Evolutionary conservation across 257 asterid genomes (phyloP).

Genomic region (Echites panduratus): DNA sequence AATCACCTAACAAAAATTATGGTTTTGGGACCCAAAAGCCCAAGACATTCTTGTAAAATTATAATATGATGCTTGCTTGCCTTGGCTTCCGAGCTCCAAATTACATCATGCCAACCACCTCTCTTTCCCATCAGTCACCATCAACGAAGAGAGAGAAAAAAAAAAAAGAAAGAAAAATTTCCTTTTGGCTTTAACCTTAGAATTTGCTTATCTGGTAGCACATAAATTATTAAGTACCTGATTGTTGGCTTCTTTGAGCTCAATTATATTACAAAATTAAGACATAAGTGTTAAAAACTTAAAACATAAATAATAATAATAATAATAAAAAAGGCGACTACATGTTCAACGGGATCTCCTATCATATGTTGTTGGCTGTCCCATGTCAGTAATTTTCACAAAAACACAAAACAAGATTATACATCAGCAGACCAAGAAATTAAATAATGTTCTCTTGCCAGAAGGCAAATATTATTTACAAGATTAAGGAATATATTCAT

Average conservation of each 20-base stretch:
- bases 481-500: too few species aligned
- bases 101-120: slow-evolving; percentile 29
- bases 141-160: slow-evolving; percentile 8
- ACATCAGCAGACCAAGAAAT: too few species aligned
- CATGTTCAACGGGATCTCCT: too few species aligned
- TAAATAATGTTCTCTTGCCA: too few species aligned
- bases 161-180: not conserved
- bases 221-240: not conserved
- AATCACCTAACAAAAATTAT: not conserved
- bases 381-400: too few species aligned
- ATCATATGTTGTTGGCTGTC: too few species aligned
- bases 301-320: too few species aligned
- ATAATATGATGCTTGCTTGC: slow-evolving; percentile 4
- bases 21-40: not conserved
- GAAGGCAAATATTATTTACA: too few species aligned
- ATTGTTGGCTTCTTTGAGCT: not conserved
- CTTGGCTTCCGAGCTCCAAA: slow-evolving; percentile 12
- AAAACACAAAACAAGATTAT: too few species aligned
- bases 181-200: not conserved
- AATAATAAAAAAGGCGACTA: too few species aligned
- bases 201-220: not conserved
- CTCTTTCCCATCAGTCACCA: slow-evolving; percentile 24
- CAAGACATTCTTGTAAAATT: slow-evolving; percentile 11
- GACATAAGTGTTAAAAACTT: not conserved
- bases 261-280: not conserved